Evolutionary conservation across 192 early-diverging fungal genomes (phyloP).

Genomic region (Umbelopsis sp.): DNA sequence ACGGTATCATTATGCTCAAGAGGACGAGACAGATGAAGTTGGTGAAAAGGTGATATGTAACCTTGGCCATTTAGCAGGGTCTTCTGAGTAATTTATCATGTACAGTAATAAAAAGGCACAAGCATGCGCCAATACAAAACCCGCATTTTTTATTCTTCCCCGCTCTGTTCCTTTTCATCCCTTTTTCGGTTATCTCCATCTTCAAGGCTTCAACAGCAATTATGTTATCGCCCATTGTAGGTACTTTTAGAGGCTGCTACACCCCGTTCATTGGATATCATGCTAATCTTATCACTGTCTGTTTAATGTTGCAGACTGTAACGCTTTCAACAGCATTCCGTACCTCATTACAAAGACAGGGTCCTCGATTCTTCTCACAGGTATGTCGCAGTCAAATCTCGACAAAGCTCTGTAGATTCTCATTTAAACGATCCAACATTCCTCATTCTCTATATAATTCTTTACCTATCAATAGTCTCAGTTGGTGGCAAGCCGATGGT

Average conservation of each 20-base stretch:
- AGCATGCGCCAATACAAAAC: background rate
- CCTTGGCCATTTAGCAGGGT: constrained; percentile 3
- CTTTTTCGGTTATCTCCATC: background rate
- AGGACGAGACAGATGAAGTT: constrained; percentile 32
- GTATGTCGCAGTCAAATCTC: background rate
- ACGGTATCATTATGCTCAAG: constrained; percentile 42
- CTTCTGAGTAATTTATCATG: background rate
- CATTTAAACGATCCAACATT: too few relatives aligned
- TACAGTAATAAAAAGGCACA: background rate
- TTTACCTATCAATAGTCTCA: background rate
- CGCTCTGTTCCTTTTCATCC: background rate
- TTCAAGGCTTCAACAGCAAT: constrained; percentile 17
- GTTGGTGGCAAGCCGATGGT: constrained; percentile 11
- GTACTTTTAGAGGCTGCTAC: background rate
- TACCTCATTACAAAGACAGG: background rate
- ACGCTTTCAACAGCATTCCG: constrained; percentile 15
- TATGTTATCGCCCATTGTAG: background rate
- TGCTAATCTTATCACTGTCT: background rate
- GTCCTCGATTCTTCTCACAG: constrained; percentile 6
- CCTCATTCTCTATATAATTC: too few relatives aligned
- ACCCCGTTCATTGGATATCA: background rate
- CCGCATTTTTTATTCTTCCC: background rate
- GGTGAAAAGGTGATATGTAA: constrained; percentile 21
- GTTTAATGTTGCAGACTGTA: background rate
- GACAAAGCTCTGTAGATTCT: too few relatives aligned